Evolutionary conservation across 768 basidiomycete genomes (phyloP), one percentile per base, ranked within the genome.

Genomic region (Amanita polypyramis): DNA sequence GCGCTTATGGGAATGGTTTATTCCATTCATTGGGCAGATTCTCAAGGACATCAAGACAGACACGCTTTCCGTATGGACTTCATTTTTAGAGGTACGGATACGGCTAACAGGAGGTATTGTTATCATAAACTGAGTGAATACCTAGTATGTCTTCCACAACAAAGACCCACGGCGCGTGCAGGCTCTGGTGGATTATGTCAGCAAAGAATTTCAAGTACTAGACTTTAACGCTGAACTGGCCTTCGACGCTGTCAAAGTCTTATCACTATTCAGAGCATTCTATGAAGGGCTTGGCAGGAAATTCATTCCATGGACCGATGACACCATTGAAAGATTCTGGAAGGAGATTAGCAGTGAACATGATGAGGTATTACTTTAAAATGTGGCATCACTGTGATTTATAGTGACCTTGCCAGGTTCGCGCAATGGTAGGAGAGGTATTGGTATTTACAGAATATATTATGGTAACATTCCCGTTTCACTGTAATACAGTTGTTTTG

Each of bases 181-280:
- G 55, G 84, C 85, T 0, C 65, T 96, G 14, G 75, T 93, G 12
- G 80, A 91, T 57, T 82, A 79, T 57, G 63, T 93, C 30, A 63
- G 89, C 35, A 64, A 74, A 17, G 70, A 79, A 25, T 85, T 85
- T 58, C 62, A 74, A 4, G 66, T 68, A 8, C 70, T 83, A 32
- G 91, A 96, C 57, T 91, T 82, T 64, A 80, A 85, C 53, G 74
- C 79, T 15, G 88, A 91, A 58, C 80, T 87, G 33, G 83, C 91
- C 5, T 87, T 91, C 59, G 86, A 90, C 57, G 79, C 80, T 5
- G 70, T 82, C 34, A 86, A 89, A 55, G 68, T 79, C 17, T 66
- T 84, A 6, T 75, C 79, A 15, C 70, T 88, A 49, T 80, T 82
- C 65, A 70, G 82, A 19, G 76, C 79, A 0, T 77, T 86, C 55